phyloP scores from a whole-genome alignment of 2,329 filamentous ascomycete species.

The Apiospora rasikravindrae region DNA sequence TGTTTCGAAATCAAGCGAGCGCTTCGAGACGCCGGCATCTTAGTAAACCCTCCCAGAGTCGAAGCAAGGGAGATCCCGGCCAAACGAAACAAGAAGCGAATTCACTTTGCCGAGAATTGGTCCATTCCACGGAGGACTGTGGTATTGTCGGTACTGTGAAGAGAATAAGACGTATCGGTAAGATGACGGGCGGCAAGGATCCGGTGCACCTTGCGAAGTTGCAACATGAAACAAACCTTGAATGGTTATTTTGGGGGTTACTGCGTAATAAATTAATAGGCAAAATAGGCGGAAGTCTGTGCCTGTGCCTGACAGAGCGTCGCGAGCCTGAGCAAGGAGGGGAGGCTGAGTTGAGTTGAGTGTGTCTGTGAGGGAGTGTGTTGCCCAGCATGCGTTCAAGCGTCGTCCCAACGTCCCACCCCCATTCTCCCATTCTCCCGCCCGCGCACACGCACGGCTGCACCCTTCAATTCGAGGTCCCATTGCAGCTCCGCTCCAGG shows the following conservation, averaged over 20 bases:
- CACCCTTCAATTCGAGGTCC: neutral
- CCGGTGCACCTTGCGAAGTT: constrained; percentile 12
- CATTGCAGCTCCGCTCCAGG: neutral
- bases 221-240: constrained; percentile 14
- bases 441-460: neutral
- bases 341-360: neutral
- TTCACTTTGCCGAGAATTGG: neutral
- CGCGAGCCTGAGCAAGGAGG: neutral
- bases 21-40: neutral
- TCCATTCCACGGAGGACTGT: neutral
- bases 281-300: neutral
- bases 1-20: constrained; percentile 14
- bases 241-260: neutral
- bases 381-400: neutral
- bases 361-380: no score
- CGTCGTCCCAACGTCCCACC: constrained; percentile 6
- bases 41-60: neutral
- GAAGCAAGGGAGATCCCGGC: neutral
- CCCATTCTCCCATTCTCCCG: neutral
- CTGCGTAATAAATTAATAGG: neutral
- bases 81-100: constrained; percentile 6
- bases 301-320: no score
- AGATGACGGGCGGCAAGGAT: constrained; percentile 8
- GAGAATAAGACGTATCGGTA: neutral
- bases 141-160: neutral